A percentile compares a stretch with the other conserved stretches of the same genome.
phyloP scores from a whole-genome alignment of 129 eudicot genomes.

The Artemisia argyi region DNA sequence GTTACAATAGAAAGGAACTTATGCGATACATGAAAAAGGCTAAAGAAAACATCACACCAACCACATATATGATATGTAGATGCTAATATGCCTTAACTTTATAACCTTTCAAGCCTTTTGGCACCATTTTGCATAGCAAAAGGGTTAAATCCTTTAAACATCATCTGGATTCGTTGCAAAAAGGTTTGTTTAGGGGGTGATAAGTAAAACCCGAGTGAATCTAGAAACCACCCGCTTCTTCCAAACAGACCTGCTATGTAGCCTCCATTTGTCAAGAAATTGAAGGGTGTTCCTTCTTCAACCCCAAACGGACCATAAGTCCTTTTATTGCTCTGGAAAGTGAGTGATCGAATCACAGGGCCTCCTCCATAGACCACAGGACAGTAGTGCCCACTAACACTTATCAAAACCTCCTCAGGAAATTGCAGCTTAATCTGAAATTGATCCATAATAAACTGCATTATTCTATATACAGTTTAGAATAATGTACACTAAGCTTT shows the following conservation, averaged over 20 bases:
- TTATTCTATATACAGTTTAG: too few species aligned
- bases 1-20: neutral
- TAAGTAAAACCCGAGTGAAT: slow-evolving; percentile 50
- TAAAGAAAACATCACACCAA: neutral
- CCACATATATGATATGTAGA: neutral
- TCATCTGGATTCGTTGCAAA: slow-evolving; percentile 32
- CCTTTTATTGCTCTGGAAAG: too few species aligned
- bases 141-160: slow-evolving; percentile 29
- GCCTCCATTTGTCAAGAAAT: slow-evolving; percentile 48
- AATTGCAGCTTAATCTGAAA: too few species aligned
- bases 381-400: too few species aligned
- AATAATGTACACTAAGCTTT: too few species aligned
- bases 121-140: slow-evolving; percentile 10
- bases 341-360: too few species aligned
- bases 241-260: slow-evolving; percentile 59
- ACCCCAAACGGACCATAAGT: slow-evolving; percentile 66
- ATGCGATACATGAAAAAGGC: neutral
- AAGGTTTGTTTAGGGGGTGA: slow-evolving; percentile 28
- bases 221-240: slow-evolving; percentile 63
- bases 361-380: too few species aligned
- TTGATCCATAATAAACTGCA: too few species aligned
- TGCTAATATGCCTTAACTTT: neutral
- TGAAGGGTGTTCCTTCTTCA: slow-evolving; percentile 68
- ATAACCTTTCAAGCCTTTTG: slow-evolving; percentile 12
- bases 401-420: too few species aligned